Evolutionary conservation across 2,329 filamentous ascomycete species (phyloP).

Genomic region (Dactylonectria estremocensis): DNA sequence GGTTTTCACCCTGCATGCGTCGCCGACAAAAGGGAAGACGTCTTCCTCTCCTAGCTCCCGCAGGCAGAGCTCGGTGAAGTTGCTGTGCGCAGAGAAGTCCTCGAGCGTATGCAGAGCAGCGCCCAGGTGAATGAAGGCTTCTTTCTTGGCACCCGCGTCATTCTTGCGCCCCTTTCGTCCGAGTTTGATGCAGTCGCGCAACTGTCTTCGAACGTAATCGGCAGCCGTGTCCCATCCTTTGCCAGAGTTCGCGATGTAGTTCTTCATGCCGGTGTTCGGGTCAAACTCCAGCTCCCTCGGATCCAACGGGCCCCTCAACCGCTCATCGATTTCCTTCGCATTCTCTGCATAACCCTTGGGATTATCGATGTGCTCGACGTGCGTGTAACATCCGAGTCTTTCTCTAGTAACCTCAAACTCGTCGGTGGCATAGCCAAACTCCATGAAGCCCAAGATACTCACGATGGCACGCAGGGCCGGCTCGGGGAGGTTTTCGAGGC

Average conservation of each 20-base stretch:
- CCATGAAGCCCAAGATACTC: conserved; percentile 50
- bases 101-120: conserved; percentile 82
- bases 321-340: conserved; percentile 80
- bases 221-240: conserved; percentile 85
- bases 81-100: conserved; percentile 77
- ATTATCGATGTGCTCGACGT: conserved; percentile 80
- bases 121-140: conserved; percentile 65
- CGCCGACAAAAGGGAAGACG: conserved; percentile 70
- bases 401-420: conserved; percentile 87
- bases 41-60: conserved; percentile 77
- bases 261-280: conserved; percentile 87
- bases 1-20: conserved; percentile 61
- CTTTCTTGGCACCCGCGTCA: conserved; percentile 35
- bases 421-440: conserved; percentile 77
- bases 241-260: conserved; percentile 90
- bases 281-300: conserved; percentile 78
- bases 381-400: conserved; percentile 82
- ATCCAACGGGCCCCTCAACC: conserved; percentile 52
- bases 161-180: conserved; percentile 61
- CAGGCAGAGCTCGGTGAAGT: conserved; percentile 81
- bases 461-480: conserved; percentile 50
- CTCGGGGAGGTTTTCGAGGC: conserved; percentile 51
- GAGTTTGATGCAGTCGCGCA: conserved; percentile 78
- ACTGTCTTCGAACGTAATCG: conserved; percentile 82
- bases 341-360: conserved; percentile 83